Evolutionary conservation across 495 filamentous ascomycete genomes (phyloP).

Genomic region (Podospora didyma): DNA sequence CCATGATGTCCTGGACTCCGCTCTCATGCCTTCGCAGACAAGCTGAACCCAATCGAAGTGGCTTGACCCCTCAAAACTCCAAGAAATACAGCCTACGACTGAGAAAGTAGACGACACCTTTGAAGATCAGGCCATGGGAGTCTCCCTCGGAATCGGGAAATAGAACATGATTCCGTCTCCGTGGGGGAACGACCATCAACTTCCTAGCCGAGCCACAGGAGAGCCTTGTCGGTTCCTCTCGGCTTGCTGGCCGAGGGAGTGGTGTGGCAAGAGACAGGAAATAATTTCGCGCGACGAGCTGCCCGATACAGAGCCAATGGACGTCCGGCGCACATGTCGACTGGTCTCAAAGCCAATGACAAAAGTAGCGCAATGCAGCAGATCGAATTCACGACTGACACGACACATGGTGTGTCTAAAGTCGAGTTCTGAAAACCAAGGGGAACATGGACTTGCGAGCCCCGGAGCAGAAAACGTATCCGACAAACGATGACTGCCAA

Average conservation of each 20-base stretch:
- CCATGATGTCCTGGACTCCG: background rate
- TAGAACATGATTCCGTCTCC: background rate
- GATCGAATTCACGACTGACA: constrained; percentile 5
- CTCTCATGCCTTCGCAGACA: background rate
- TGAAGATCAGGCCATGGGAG: background rate
- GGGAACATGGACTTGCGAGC: background rate
- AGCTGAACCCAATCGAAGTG: background rate
- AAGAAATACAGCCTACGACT: background rate
- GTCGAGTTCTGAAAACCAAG: background rate
- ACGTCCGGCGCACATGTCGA: too few relatives aligned
- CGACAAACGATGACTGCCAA: background rate
- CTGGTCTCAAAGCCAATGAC: constrained; percentile 5
- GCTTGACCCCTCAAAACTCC: background rate
- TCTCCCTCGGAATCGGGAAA: background rate
- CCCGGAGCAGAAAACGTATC: background rate
- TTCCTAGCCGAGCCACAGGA: background rate
- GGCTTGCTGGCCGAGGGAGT: background rate
- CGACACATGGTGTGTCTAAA: constrained; percentile 8
- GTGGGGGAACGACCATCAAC: background rate
- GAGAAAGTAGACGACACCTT: too few relatives aligned
- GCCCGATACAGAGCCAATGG: too few relatives aligned
- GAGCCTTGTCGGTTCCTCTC: background rate
- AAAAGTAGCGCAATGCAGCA: constrained; percentile 16
- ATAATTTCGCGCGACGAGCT: too few relatives aligned
- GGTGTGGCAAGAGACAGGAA: background rate